phyloP scores from a whole-genome alignment of 225 moss, liverwort and hornwort species.

The Physcomitrellopsis africana region DNA sequence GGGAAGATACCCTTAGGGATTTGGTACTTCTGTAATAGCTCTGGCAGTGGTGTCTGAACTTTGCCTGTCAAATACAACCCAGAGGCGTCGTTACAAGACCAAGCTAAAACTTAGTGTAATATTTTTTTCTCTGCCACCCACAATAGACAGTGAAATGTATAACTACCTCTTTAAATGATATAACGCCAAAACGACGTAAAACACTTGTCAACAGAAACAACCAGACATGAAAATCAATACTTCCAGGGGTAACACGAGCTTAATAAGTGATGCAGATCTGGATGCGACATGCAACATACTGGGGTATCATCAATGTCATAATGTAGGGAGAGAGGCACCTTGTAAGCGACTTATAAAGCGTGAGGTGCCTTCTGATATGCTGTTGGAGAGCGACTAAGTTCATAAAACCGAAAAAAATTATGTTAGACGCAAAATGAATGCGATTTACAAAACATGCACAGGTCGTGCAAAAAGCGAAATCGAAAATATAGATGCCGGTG shows the following conservation, averaged over 20 bases:
- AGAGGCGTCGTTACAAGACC: background rate
- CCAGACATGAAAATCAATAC: too few relatives aligned
- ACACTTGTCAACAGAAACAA: too few relatives aligned
- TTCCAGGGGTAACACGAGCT: too few relatives aligned
- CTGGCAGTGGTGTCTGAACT: constrained; percentile 80
- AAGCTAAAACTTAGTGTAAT: too few relatives aligned
- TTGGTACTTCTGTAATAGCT: constrained; percentile 77
- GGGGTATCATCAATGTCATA: background rate
- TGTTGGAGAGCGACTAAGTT: constrained; percentile 57
- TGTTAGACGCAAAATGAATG: constrained; percentile 17
- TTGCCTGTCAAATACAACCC: constrained; percentile 58
- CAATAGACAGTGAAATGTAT: too few relatives aligned
- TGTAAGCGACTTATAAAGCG: constrained; percentile 62
- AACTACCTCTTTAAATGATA: too few relatives aligned
- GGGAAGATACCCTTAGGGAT: constrained; percentile 85
- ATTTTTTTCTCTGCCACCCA: too few relatives aligned
- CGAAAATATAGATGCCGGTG: too few relatives aligned
- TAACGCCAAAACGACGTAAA: too few relatives aligned
- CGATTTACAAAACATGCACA: background rate
- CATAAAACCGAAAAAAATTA: constrained; percentile 15
- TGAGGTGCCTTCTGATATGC: constrained; percentile 52
- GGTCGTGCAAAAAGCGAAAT: too few relatives aligned
- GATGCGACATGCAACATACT: background rate
- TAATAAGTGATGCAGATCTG: too few relatives aligned
- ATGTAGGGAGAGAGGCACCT: constrained; percentile 39